Evolutionary conservation across 2,329 filamentous ascomycete genomes (phyloP).

Genomic region (Niveomyces coronatus): DNA sequence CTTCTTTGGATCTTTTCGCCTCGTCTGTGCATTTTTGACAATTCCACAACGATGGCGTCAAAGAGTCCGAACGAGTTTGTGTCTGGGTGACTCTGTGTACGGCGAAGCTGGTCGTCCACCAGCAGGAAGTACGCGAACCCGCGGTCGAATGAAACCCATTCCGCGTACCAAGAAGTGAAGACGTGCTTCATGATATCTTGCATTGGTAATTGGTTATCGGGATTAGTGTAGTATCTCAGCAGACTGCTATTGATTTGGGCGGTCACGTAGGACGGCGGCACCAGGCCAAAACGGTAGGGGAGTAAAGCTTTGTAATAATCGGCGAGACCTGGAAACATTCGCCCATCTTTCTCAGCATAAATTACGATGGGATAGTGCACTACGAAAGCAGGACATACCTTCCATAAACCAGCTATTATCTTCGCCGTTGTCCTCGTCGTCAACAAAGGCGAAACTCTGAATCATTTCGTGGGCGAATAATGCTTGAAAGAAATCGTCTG

Average conservation of each 20-base stretch:
- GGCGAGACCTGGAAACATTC: constrained; percentile 7
- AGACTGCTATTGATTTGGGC: constrained; percentile 8
- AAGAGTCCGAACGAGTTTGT: constrained; percentile 1
- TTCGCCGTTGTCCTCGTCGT: constrained; percentile 8
- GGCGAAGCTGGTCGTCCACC: constrained; percentile 7
- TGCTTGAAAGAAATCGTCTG: constrained; percentile 5
- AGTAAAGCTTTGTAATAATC: constrained; percentile 10
- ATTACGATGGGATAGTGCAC: no score
- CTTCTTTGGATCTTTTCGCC: constrained; percentile 5
- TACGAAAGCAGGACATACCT: no score
- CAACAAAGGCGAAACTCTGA: constrained; percentile 10
- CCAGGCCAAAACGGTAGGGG: constrained; percentile 11
- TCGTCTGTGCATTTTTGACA: not conserved
- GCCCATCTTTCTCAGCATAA: no score
- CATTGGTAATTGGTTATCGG: constrained; percentile 6
- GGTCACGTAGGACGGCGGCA: constrained; percentile 9
- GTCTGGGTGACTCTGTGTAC: not conserved
- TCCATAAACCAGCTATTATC: constrained; percentile 13
- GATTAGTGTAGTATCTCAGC: constrained; percentile 11
- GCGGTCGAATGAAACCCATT: constrained; percentile 9
- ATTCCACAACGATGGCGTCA: constrained; percentile 1
- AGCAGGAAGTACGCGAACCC: constrained; percentile 7
- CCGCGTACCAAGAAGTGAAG: constrained; percentile 11
- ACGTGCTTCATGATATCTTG: constrained; percentile 7
- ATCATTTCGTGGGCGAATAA: constrained; percentile 13